phyloP scores from a whole-genome alignment of 352 stramenopile genomes.

The Poterioochromonas sp. region DNA sequence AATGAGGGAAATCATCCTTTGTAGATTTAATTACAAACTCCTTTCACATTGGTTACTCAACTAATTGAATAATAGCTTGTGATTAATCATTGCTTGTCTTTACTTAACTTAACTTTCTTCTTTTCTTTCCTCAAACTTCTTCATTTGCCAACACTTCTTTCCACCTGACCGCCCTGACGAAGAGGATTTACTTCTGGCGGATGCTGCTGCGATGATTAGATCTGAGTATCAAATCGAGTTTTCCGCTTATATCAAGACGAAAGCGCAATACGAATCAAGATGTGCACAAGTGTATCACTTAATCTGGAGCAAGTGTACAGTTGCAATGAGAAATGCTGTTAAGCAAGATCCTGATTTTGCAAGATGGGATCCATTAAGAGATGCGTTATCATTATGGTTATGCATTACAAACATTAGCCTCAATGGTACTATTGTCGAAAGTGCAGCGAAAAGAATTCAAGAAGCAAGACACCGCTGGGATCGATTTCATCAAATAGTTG shows the following conservation, averaged over 20 bases:
- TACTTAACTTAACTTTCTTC: too few relatives aligned
- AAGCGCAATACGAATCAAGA: slow-evolving; percentile 13
- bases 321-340: slow-evolving; percentile 14
- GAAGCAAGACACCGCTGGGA: slow-evolving; percentile 4
- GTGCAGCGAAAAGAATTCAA: slow-evolving; percentile 13
- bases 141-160: too few relatives aligned
- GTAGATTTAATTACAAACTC: too few relatives aligned
- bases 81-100: too few relatives aligned
- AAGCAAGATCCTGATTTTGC: slow-evolving; percentile 13
- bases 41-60: too few relatives aligned
- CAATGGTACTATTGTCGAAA: slow-evolving; percentile 10
- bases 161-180: slow-evolving; percentile 4
- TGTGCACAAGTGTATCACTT: slow-evolving; percentile 13
- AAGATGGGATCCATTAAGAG: slow-evolving; percentile 13
- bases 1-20: too few relatives aligned
- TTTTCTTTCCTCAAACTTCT: too few relatives aligned
- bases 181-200: slow-evolving; percentile 10
- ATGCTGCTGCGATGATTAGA: slow-evolving; percentile 8
- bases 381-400: slow-evolving; percentile 15
- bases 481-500: slow-evolving; percentile 16
- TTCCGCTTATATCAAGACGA: slow-evolving; percentile 13
- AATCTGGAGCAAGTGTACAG: slow-evolving; percentile 11
- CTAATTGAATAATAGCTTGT: too few relatives aligned
- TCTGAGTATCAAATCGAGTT: slow-evolving; percentile 14
- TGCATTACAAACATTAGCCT: slow-evolving; percentile 14